Evolutionary conservation across 495 filamentous ascomycete genomes (phyloP), one percentile per base, ranked within the genome.

Genomic region (Lindgomyces ingoldianus): DNA sequence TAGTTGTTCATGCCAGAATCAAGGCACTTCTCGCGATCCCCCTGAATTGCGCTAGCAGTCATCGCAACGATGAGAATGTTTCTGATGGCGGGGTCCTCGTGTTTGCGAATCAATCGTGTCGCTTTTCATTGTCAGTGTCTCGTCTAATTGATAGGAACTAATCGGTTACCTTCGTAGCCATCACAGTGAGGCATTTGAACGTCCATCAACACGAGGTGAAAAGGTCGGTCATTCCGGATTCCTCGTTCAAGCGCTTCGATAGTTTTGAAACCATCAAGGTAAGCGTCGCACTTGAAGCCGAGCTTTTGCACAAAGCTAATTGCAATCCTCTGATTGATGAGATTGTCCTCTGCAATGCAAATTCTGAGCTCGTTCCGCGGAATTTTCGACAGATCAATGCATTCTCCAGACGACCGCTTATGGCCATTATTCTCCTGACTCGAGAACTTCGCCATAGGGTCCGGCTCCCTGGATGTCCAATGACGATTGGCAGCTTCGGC

Each of bases 1-100:
- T 96, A 96, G 65, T 96, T 91, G 76, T 96, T 96, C 92, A 96
- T 96, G 26, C 92, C 92, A 0, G 91, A 89, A 25, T 91, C 90
- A 16, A 96, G 79, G 68, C 92, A 96, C 74, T 93, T 95, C 74
- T 96, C 92, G 26, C 91, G 82, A 67, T 96, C 92, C 39, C 92
- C 92, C 72, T 91, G 88, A 66, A 96, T 96, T 16, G 92, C 92
- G 53, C 85, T 89, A 1, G 92, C 92, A 2, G 92, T 96, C 92
- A 96, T 96, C 39, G 91, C 91, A 61, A 96, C 94, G 55, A 96
- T 86, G 11, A 96, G 80, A 0, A 92, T 84, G 45, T 87, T 84
- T 44, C 88, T 83, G 1, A 96, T 90, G 4, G 81, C 81, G 1
- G 89, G 85, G 48, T 91, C 85, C 0, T 83, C 74, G 74, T 96